Base-by-base conservation (phyloP, 2,329 filamentous ascomycete species). In the Clathrospora elynae region DNA sequence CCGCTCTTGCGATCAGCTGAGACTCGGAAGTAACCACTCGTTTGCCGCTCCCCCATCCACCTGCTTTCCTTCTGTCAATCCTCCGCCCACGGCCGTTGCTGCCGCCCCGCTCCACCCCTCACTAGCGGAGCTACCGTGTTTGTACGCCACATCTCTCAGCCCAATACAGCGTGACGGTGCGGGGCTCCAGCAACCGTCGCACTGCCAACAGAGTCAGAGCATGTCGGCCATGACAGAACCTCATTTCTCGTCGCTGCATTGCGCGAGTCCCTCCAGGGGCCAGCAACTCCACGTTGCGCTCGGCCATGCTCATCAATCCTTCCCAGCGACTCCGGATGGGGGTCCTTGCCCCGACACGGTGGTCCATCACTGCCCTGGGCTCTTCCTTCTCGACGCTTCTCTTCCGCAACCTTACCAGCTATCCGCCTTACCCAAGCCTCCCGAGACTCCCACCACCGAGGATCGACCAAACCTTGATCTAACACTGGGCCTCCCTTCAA, bases 321-420 rank as follows among this genome's bases (percentile, higher is more conserved):
- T 55, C 39, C 58, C 56, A 44, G 51, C 51, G 33, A 61, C 56
- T 33, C 58, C 58, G 39, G 54, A 59, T 36, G 40, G 33, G 20
- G 51, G 41, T 42, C 49, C 49, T 32, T 51, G 46, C 44, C 24
- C 51, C 49, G 48, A 49, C 13, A 40, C 37, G 26, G 33, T 35
- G 44, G 39, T 43, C 46, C 51, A 52, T 42, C 28, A 34, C 51
- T 49, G 43, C 48, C 28, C 32, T 47, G n/a, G n/a, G n/a, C 38
- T 46, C 54, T 49, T 51, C 52, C 56, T 62, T 56, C 56, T 61
- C 46, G 59, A 68, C 49, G 36, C 53, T 47, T 55, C 60, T 44
- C 41, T 67, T 37, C 52, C 57, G 25, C 55, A 61, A 38, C 59
- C 61, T 26, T 57, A 63, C 42, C 66, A 66, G 43, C 46, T 58